Evolutionary conservation across 768 basidiomycete species (phyloP).

Genomic region (Phallus indusiatus): DNA sequence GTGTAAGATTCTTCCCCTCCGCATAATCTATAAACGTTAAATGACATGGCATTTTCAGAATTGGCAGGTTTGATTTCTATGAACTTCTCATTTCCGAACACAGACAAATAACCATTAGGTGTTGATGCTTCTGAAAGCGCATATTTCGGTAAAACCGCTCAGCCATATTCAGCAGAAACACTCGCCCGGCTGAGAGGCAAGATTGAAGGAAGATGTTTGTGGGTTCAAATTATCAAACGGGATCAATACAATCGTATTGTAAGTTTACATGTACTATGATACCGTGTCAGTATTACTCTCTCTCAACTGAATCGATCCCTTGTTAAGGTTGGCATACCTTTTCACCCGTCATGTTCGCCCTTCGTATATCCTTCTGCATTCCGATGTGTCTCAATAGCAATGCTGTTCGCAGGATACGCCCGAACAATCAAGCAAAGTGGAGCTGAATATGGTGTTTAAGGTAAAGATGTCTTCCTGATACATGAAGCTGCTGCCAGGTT

Average conservation of each 20-base stretch:
- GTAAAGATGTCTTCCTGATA: slow-evolving; percentile 52
- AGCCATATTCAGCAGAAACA: slow-evolving; percentile 65
- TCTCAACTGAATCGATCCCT: not conserved
- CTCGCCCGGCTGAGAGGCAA: slow-evolving; percentile 56
- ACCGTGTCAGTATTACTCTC: not conserved
- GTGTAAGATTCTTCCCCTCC: slow-evolving; percentile 31
- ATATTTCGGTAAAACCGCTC: slow-evolving; percentile 76
- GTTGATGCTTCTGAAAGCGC: slow-evolving; percentile 91
- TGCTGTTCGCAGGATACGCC: too few relatives aligned
- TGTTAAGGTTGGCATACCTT: slow-evolving; percentile 57
- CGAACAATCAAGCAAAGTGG: slow-evolving; percentile 70
- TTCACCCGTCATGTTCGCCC: slow-evolving; percentile 42
- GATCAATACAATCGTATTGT: too few relatives aligned
- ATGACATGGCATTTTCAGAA: slow-evolving; percentile 29
- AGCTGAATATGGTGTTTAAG: slow-evolving; percentile 67
- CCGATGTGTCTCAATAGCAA: slow-evolving; percentile 46
- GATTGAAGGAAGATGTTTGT: slow-evolving; percentile 50
- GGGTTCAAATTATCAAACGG: slow-evolving; percentile 65
- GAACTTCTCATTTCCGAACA: not conserved
- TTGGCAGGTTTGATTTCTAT: slow-evolving; percentile 42
- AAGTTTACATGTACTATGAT: not conserved
- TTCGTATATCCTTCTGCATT: slow-evolving; percentile 35
- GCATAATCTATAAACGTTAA: not conserved
- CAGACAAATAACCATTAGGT: slow-evolving; percentile 17
- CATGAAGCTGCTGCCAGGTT: slow-evolving; percentile 64